These are phyloP conservation scores for Penicillium sp. DNA, from an alignment of 2,329 filamentous ascomycete genomes.

Conservation along the genomic window DNA sequence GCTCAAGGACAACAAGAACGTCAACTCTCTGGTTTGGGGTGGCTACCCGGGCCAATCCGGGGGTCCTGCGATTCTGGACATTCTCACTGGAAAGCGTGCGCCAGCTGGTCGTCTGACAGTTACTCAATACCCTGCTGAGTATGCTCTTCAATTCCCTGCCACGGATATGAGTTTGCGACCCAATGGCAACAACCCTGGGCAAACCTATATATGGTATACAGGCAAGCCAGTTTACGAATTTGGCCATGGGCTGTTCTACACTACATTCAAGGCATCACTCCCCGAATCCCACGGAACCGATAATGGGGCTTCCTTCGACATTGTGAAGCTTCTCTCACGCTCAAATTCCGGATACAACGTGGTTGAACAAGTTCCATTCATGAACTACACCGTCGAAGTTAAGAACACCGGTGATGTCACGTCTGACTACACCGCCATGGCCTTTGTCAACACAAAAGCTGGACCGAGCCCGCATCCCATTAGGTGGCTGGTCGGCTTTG, in stretches of 20 bases:
- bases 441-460: constrained; percentile 41
- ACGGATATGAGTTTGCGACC: constrained; percentile 46
- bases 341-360: constrained; percentile 27
- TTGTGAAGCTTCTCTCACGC: constrained; percentile 35
- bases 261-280: constrained; percentile 36
- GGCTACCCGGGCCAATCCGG: constrained; percentile 49
- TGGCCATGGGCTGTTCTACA: constrained; percentile 48
- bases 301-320: constrained; percentile 31
- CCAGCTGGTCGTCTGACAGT: constrained; percentile 45
- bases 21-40: constrained; percentile 46
- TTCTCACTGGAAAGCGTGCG: constrained; percentile 43
- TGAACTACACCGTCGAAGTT: constrained; percentile 38
- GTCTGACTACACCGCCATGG: constrained; percentile 46
- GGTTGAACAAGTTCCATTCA: constrained; percentile 40
- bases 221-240: constrained; percentile 43
- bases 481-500: constrained; percentile 46
- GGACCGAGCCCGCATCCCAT: constrained; percentile 45
- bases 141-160: constrained; percentile 43
- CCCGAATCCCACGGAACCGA: neutral
- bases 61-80: constrained; percentile 44
- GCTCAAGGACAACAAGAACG: constrained; percentile 40
- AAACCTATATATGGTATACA: constrained; percentile 49
- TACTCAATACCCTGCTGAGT: constrained; percentile 45
- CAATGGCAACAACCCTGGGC: constrained; percentile 39
- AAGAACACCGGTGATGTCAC: constrained; percentile 37